Conservation (phyloP, 352 stramenopile species). For the Aphanomyces invadans region DNA sequence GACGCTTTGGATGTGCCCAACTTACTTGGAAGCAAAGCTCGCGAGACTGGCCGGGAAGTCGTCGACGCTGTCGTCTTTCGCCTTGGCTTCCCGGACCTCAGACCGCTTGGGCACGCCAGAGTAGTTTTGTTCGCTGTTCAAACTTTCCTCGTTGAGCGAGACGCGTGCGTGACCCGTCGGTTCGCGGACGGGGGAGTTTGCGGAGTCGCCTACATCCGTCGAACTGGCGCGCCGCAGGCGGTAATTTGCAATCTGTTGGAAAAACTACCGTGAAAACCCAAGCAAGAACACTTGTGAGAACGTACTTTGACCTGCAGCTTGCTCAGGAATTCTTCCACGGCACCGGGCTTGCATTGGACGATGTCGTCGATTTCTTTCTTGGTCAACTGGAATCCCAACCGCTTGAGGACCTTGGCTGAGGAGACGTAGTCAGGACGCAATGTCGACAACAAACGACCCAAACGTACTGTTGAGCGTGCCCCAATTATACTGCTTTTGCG, state of each 20-base stretch:
- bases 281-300: neutral
- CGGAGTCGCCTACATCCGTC: constrained; percentile 18
- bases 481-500: constrained; percentile 96
- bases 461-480: constrained; percentile 87
- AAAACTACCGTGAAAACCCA: neutral
- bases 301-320: constrained; percentile 85
- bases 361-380: constrained; percentile 89
- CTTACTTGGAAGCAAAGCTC: constrained; percentile 1
- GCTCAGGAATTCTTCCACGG: constrained; percentile 88
- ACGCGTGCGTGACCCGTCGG: neutral
- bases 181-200: neutral
- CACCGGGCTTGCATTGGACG: constrained; percentile 79
- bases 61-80: constrained; percentile 32
- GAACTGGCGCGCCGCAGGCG: constrained; percentile 35
- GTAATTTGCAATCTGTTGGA: constrained; percentile 69
- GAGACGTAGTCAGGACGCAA: constrained; percentile 23
- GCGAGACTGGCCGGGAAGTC: neutral
- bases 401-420: constrained; percentile 78
- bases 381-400: constrained; percentile 69
- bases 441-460: no score
- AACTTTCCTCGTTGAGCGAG: neutral
- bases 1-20: no score
- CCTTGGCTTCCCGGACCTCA: constrained; percentile 16
- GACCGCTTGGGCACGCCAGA: constrained; percentile 17
- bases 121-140: neutral